Base-by-base conservation (phyloP, 2,329 filamentous ascomycete genomes). In the Exophiala sp. region DNA sequence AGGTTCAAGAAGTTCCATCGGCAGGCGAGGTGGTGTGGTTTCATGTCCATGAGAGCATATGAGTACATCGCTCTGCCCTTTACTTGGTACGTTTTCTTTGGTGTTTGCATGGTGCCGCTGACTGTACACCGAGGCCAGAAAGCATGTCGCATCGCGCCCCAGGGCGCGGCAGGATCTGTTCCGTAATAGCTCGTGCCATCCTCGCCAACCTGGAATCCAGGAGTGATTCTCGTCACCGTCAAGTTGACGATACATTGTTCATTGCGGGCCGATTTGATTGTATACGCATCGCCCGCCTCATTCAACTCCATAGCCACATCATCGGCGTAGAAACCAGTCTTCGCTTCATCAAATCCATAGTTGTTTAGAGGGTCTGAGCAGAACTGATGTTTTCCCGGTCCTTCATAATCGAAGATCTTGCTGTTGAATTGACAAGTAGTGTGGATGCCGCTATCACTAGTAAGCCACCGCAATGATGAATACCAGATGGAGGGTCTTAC, bases 21-120 rank as follows among this genome's bases (percentile, higher is more conserved):
- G 29, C 88, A 85, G 58, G 92, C 84, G 83, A 91, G 88, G 70
- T 99, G 95, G 72, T 99, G 94, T 38, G 94, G 94, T 81, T 99
- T 99, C 92, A 97, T 97, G 70, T 91, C 94, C 75, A 97, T 94
- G 47, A 97, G 76, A 38, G 90, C 91, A 71, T 94, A 87, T 62
- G 87, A 79, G 73, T 91, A 92, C 65, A 95, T 77, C 32, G 85
- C 91, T 59, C 79, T 83, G 53, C 92, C 92, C 66, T 83, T 86
- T 70, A 96, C 85, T 69, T 96, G 86, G 58, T 96, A 78, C 35
- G 87, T 83, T 44, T 90, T 89, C 33, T 89, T 84, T 65, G 88
- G 82, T 56, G 91, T 95, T 60, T 88, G 84, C 70, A 97, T 90
- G 62, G 81, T 88, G 47, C 94, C 94, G 71, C 92, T 87, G 10